Evolutionary conservation across 2,329 filamentous ascomycete species (phyloP).

Genomic region (Aspergillus sp.): DNA sequence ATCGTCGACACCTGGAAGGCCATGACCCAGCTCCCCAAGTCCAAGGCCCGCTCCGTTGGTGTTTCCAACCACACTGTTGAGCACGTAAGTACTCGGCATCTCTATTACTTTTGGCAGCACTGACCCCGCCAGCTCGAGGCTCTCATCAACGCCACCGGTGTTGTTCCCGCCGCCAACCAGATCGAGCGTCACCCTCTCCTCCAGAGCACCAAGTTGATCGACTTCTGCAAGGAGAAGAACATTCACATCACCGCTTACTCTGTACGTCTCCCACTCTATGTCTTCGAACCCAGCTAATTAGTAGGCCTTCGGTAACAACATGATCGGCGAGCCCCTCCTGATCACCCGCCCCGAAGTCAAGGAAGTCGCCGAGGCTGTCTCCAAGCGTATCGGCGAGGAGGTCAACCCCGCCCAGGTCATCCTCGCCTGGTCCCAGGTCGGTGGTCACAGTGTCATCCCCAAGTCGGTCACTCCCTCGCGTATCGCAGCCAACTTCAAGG

Average conservation of each 20-base stretch:
- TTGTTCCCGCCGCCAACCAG: conserved; percentile 63
- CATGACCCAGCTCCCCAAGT: conserved; percentile 39
- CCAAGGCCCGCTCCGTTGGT: conserved; percentile 37
- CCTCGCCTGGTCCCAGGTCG: conserved; percentile 37
- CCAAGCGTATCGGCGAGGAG: conserved; percentile 27
- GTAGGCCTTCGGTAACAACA: conserved; percentile 54
- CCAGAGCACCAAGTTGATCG: conserved; percentile 55
- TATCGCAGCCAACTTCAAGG: conserved; percentile 40
- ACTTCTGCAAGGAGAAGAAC: conserved; percentile 53
- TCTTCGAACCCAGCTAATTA: neutral
- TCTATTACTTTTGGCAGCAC: neutral
- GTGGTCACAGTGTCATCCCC: conserved; percentile 37
- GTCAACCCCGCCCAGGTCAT: conserved; percentile 35
- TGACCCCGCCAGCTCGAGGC: conserved; percentile 41
- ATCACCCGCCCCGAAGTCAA: conserved; percentile 59
- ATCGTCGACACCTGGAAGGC: conserved; percentile 42
- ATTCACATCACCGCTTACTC: conserved; percentile 63
- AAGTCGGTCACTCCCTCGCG: conserved; percentile 40
- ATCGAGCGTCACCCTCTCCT: conserved; percentile 67
- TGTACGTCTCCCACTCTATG: conserved; percentile 24
- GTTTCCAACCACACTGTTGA: conserved; percentile 39
- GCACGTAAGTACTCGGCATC: conserved; percentile 19
- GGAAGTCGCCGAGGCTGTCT: conserved; percentile 58
- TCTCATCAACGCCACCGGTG: conserved; percentile 49
- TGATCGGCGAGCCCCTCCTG: conserved; percentile 58